Evolutionary conservation across 345 rosid species (phyloP), one percentile per base, ranked within the genome.

Genomic region (Syzygium jambos): DNA sequence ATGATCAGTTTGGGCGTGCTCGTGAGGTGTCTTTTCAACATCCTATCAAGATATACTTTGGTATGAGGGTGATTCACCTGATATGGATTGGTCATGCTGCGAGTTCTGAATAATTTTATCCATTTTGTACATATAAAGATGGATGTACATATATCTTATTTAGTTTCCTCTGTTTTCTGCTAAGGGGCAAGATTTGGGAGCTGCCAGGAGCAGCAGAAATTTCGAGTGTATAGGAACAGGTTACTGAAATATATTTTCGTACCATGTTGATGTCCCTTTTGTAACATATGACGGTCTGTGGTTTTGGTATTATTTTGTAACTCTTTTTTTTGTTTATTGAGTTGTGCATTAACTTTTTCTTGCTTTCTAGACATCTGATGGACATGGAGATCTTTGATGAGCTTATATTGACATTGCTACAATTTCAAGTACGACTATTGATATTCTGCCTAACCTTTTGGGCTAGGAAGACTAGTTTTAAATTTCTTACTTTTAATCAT

Each of bases 21-120:
- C 99, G 99, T 89, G 92, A 93, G 57, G 93, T 94, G 86, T 95
- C 95, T 87, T 98, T 98, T 94, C 96, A 94, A 85, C 99, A 98
- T 94, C 99, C 99, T 23, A 96, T 98, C 89, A 96, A 96, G 94
- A 88, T 98, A 65, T 98, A 96, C 91, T 93, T 98, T 92, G 99
- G 99, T 98, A 94, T 86, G 92, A 61, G 59, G 55, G 46, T 89
- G 68, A 84, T 73, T 73, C 80, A 17, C 49, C 80, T 17, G 41
- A 73, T 21, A 34, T 73, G 49, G 38, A 19, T 73, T 1, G 46
- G 51, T 63, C 68, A 82, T 30, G 21, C 9, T 19, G n/a, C 63
- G 41, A 56, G n/a, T 57, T 82, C 13, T 63, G 38, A 43, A 78
- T 46, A 51, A 83, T 89, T 84, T 55, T 59, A 65, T 86, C 88